Conservation (phyloP, 192 early-diverging fungal genomes). For the Gonapodya sp. region DNA sequence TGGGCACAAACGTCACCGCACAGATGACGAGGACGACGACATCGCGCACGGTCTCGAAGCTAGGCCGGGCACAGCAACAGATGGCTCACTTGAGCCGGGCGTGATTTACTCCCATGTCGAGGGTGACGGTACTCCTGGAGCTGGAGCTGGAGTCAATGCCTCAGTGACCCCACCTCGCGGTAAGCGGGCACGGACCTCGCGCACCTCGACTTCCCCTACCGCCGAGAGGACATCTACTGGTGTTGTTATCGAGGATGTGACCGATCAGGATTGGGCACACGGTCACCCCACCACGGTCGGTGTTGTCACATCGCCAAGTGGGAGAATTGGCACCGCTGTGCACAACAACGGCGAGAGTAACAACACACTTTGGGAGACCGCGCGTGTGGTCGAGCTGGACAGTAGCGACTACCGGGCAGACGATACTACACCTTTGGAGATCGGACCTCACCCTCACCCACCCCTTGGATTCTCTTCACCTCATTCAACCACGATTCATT, state of each 20-base stretch:
- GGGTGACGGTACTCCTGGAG: not conserved
- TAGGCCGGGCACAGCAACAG: not conserved
- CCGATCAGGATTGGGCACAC: not conserved
- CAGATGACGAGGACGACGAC: not conserved
- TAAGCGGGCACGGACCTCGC: not conserved
- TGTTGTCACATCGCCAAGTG: not conserved
- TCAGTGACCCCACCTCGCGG: not conserved
- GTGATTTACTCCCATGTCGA: too few relatives aligned
- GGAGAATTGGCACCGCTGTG: not conserved
- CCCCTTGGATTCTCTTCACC: not conserved
- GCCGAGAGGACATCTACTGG: not conserved
- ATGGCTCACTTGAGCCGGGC: not conserved
- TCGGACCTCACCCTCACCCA: not conserved
- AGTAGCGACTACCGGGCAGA: too few relatives aligned
- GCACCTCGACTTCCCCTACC: not conserved
- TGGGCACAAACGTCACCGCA: not conserved
- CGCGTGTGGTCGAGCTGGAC: not conserved
- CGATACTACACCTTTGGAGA: too few relatives aligned
- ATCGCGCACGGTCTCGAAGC: not conserved
- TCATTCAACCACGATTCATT: not conserved
- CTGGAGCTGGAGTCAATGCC: not conserved
- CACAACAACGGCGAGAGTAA: not conserved
- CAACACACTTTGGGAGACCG: not conserved
- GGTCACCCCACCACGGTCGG: not conserved
- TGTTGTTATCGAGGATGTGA: not conserved